Percentiles rank a stretch among this genome's conserved stretches.
These are phyloP conservation scores for Allium fistulosum DNA, from an alignment of 106 monocot species.

Conservation along the genomic window DNA sequence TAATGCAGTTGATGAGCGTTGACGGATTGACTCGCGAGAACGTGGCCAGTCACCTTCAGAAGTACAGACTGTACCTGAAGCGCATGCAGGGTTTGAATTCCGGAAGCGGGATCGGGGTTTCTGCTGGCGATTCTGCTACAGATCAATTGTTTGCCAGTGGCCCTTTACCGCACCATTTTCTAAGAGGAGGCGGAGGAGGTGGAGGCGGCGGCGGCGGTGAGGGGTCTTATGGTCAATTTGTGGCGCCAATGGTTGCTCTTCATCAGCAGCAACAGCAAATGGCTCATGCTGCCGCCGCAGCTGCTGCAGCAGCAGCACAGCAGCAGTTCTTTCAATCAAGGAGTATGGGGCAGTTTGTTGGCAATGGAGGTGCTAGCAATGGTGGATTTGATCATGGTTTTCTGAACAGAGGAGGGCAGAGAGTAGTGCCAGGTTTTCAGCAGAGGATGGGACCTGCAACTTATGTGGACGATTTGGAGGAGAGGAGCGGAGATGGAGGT, in stretches of 20 bases:
- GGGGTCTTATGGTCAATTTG: constrained; percentile 2
- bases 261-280: constrained; percentile 30
- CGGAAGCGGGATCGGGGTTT: constrained; percentile 6
- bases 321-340: constrained; percentile 31
- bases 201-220: neutral
- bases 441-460: constrained; percentile 29
- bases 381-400: constrained; percentile 24
- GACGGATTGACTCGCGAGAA: constrained; percentile 66
- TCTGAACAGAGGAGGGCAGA: constrained; percentile 2
- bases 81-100: constrained; percentile 26
- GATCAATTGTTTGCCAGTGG: constrained; percentile 50
- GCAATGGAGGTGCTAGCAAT: neutral
- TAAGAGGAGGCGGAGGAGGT: constrained; percentile 9
- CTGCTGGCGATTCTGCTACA: constrained; percentile 30
- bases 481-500: constrained; percentile 7
- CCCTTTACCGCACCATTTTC: constrained; percentile 33
- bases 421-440: constrained; percentile 23
- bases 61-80: constrained; percentile 61
- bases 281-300: constrained; percentile 4
- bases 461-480: constrained; percentile 41
- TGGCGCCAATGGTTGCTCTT: constrained; percentile 9
- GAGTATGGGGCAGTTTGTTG: constrained; percentile 11
- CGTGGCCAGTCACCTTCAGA: constrained; percentile 72
- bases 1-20: constrained; percentile 75
- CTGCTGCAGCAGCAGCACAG: constrained; percentile 13